A percentile compares a stretch with the other conserved stretches of the same genome.
Evolutionary conservation across 306 rosid genomes (phyloP).

Genomic region (Fragaria vesca): DNA sequence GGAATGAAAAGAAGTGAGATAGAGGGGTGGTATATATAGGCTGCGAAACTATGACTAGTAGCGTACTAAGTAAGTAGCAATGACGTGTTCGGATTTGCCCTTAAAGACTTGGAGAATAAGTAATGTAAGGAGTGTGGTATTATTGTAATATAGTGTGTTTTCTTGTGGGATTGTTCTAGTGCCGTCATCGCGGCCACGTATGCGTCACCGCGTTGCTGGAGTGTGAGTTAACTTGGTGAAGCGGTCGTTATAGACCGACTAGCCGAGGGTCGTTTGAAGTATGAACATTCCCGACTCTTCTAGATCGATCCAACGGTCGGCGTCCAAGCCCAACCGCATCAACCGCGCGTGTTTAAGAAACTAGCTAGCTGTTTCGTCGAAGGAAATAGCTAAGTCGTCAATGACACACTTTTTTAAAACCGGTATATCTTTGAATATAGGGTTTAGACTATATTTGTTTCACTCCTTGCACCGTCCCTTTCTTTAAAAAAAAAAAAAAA

Average conservation of each 20-base stretch:
- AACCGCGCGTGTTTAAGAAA: too few relatives aligned
- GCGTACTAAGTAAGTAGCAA: neutral
- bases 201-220: conserved; percentile 33
- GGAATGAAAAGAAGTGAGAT: neutral
- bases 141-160: neutral
- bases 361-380: neutral
- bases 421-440: too few relatives aligned
- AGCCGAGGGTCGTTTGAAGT: neutral
- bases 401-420: too few relatives aligned
- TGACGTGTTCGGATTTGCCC: conserved; percentile 8
- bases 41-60: neutral
- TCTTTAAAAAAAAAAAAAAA: too few relatives aligned
- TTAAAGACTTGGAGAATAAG: conserved; percentile 12
- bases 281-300: conserved; percentile 11
- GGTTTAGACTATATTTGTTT: too few relatives aligned
- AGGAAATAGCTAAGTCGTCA: too few relatives aligned
- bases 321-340: too few relatives aligned
- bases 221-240: neutral
- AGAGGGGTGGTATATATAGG: neutral
- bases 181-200: conserved; percentile 1
- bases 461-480: too few relatives aligned
- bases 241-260: conserved; percentile 18
- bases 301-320: neutral
- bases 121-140: neutral
- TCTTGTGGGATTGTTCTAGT: neutral